These are phyloP conservation scores for Carex myosuroides DNA, from an alignment of 176 grass and related monocot species.

Conservation along the genomic window DNA sequence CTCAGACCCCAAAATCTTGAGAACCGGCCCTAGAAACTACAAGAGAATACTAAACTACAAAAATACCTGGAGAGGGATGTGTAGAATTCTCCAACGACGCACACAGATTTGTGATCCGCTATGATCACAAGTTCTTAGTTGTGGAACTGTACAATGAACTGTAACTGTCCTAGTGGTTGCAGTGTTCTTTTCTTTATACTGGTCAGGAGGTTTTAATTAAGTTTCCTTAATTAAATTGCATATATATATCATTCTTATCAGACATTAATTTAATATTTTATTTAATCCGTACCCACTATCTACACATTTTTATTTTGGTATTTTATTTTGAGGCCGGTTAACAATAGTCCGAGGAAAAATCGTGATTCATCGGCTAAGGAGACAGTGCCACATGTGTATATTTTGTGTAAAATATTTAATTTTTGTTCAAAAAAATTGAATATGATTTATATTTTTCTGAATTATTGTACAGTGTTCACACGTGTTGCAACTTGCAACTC, in stretches of 20 bases:
- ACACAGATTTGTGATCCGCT: not conserved
- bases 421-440: no score
- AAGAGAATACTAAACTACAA: not conserved
- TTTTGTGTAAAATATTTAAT: no score
- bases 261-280: not conserved
- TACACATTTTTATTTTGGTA: not conserved
- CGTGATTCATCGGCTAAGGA: no score
- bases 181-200: not conserved
- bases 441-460: no score
- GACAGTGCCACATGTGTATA: no score
- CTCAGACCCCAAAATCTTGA: no score
- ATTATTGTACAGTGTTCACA: no score
- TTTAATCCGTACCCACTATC: no score
- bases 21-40: no score
- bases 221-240: not conserved
- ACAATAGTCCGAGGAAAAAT: no score
- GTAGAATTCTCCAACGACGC: not conserved
- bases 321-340: not conserved
- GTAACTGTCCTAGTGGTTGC: not conserved
- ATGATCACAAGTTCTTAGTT: not conserved
- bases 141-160: not conserved
- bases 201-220: not conserved
- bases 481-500: no score
- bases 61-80: not conserved
- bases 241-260: not conserved